Base-by-base conservation (phyloP, 805 yeast species). In the Nematodospora valgi region DNA sequence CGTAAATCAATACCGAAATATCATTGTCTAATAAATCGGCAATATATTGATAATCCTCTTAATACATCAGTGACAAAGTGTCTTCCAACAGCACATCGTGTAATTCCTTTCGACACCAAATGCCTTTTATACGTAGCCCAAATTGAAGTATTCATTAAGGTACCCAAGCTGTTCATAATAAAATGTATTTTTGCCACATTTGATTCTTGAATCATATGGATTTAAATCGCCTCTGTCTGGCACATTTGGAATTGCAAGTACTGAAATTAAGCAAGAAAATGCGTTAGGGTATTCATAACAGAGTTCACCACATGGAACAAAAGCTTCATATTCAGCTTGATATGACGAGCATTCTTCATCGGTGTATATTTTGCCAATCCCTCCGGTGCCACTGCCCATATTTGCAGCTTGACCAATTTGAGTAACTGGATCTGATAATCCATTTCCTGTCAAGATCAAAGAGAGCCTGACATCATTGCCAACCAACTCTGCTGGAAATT, bases 391-490 rank as follows among this genome's bases (percentile, higher is more conserved):
- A 59, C 97, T 89, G 5, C 93, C 89, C 96, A 89, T 87, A 39
- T 89, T 89, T 54, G 81, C 76, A 54, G 85, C 86, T 56, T 76
- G 77, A 33, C 72, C 70, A 49, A 79, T 76, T 66, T 87, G 96
- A 27, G 72, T 68, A 34, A 80, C 62, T 2, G 93, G 80, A 55
- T 86, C 93, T 13, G 94, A 83, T 46, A 86, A 74, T 35, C 96
- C 97, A 56, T 88, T 88, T 37, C 97, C 97, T 47, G 89, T 86
- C 55, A 88, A 54, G 13, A 88, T 77, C 3, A 95, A 84, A 9
- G 7, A 32, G 24, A 26, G 74, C 16, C 52, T 31, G 18, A 69
- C 59, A 44, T 59, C 63, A 5, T 40, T 43, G 38, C 67, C 70
- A 17, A 62, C 57, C 23, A 65, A 62, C 8, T 80, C 63, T 46